These are phyloP conservation scores for Apiospora sp. DNA, from an alignment of 2,329 filamentous ascomycete genomes.

Conservation along the genomic window DNA sequence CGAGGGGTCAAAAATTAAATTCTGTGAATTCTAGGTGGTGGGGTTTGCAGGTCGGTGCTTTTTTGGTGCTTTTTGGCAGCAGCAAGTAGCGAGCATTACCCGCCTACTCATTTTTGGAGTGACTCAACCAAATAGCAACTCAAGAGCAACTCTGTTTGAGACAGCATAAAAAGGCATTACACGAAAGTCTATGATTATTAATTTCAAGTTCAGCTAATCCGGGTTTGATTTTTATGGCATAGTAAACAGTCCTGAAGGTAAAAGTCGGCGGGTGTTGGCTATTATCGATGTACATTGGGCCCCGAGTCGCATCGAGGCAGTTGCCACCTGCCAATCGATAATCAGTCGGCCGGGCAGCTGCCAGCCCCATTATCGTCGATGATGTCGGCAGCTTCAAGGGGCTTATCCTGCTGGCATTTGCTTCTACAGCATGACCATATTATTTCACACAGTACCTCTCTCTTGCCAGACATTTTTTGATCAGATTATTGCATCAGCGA, in stretches of 20 bases:
- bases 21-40: constrained; percentile 23
- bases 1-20: constrained; percentile 25
- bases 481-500: neutral
- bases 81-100: constrained; percentile 24
- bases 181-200: neutral
- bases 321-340: neutral
- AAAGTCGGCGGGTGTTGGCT: neutral
- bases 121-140: neutral
- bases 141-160: neutral
- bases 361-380: neutral
- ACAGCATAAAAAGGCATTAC: neutral
- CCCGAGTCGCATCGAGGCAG: neutral
- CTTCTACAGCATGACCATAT: constrained; percentile 3
- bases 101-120: neutral
- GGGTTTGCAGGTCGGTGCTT: constrained; percentile 22
- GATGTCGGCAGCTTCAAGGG: neutral
- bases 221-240: neutral
- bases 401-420: neutral
- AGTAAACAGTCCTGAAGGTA: neutral
- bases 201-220: neutral
- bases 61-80: constrained; percentile 13
- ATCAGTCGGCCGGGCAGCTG: neutral
- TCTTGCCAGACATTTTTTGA: neutral
- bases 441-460: neutral
- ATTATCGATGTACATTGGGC: neutral